Base-by-base conservation (phyloP, 257 asterid genomes). In the Solanum chiquidenum region DNA sequence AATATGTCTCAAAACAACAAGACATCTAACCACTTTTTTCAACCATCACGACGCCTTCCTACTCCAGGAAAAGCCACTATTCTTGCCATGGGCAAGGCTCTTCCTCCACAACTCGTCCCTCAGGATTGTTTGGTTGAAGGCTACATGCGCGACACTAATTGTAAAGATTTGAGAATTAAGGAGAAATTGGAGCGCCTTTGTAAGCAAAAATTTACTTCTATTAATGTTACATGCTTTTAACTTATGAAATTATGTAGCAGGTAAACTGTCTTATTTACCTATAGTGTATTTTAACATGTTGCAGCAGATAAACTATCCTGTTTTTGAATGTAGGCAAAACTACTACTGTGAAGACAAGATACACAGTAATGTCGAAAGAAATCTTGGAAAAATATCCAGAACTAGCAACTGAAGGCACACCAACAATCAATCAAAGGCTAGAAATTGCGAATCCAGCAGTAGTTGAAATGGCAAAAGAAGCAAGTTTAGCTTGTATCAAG, bases 81-180 rank as follows among this genome's bases (percentile, higher is more conserved):
- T 5, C 98, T 96, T 55, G 97, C 98, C 13, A 87, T 96, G 3
- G 98, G 98, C 16, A 95, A 96, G 88, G 98, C 99, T 88, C 93
- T 96, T 88, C 98, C 98, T 9, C 90, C 92, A 42, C 98, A 95
- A 87, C 90, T 95, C 4, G 98, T 96, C 46, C 99, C 95, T 49
- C 99, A 96, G 79, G 98, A 96, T 8, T 88, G 91, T 89, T 87
- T 96, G 88, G 99, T 95, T 13, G 99, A 96, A 87, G 98, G 98
- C n/a, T 96, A 91, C 44, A 87, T 94, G 13, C 98, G 97, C 21
- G 99, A 96, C 87, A 96, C 96, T 20, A 96, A 94, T 55, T 96
- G 99, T 83, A 86, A 88, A 4, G 98, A 96, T 68, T n/a, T 75
- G 42, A 93, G 89, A 80, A 94, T 95, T 33, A 94, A 95, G 92